These are phyloP conservation scores for Marsdenia floribunda DNA, from an alignment of 257 asterid genomes.

Conservation along the genomic window DNA sequence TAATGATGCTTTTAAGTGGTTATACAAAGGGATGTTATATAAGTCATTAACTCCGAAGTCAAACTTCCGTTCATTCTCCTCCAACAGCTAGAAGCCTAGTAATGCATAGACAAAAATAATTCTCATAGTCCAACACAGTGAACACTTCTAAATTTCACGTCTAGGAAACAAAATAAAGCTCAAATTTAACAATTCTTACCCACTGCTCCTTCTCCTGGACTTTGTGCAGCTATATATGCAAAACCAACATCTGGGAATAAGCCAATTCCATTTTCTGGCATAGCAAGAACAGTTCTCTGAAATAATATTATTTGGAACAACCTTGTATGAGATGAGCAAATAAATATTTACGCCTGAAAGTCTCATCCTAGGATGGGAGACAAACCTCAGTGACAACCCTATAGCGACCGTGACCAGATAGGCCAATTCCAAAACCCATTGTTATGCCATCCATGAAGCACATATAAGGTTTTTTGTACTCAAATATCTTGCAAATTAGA, in stretches of 20 bases:
- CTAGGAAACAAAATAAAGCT: slow-evolving; percentile 8
- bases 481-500: slow-evolving; percentile 79
- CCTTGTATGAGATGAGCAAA: not conserved
- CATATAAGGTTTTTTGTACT: slow-evolving; percentile 88
- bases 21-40: not conserved
- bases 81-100: not conserved
- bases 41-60: not conserved
- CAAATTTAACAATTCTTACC: slow-evolving; percentile 43
- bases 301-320: slow-evolving; percentile 12
- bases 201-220: slow-evolving; percentile 97
- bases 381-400: slow-evolving; percentile 85
- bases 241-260: slow-evolving; percentile 97
- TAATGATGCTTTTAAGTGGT: not conserved
- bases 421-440: slow-evolving; percentile 97
- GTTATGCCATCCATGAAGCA: slow-evolving; percentile 96
- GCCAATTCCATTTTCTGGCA: slow-evolving; percentile 98
- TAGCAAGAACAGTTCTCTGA: slow-evolving; percentile 92
- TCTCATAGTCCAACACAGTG: not conserved
- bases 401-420: slow-evolving; percentile 91
- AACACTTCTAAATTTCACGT: not conserved
- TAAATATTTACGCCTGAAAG: not conserved
- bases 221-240: slow-evolving; percentile 86
- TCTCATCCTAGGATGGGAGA: not conserved
- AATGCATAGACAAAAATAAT: not conserved
- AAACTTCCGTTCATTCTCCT: not conserved